Conservation (phyloP, 345 rosid species). For the Eucalyptus regnans region DNA sequence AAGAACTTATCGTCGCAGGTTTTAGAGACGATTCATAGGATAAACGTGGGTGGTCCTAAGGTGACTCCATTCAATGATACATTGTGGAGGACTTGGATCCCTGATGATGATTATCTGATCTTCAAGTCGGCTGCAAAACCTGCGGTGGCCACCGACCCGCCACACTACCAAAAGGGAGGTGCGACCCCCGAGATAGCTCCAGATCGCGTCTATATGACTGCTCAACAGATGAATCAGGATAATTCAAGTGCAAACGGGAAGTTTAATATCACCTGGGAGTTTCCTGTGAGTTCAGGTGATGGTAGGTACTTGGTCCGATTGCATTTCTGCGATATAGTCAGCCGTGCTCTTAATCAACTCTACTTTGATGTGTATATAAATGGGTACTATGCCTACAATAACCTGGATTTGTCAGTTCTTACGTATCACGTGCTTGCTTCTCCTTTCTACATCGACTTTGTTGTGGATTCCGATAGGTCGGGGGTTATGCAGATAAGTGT, state of each 20-base stretch:
- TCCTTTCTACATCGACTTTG: constrained; percentile 65
- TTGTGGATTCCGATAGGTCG: constrained; percentile 43
- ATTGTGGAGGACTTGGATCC: constrained; percentile 89
- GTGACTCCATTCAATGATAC: constrained; percentile 88
- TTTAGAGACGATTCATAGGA: constrained; percentile 68
- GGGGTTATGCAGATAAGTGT: constrained; percentile 53
- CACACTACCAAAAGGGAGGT: constrained; percentile 69
- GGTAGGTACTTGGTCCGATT: constrained; percentile 61
- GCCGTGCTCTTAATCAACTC: constrained; percentile 59
- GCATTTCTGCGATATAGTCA: constrained; percentile 93
- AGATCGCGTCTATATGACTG: constrained; percentile 80
- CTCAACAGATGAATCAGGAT: constrained; percentile 76
- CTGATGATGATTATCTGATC: constrained; percentile 62
- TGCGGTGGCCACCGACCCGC: constrained; percentile 30
- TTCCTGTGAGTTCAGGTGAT: constrained; percentile 38
- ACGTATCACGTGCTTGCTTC: constrained; percentile 53
- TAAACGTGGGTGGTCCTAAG: constrained; percentile 79
- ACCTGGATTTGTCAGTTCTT: constrained; percentile 71
- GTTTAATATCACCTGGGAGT: constrained; percentile 76
- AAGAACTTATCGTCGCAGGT: constrained; percentile 47
- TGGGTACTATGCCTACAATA: constrained; percentile 40
- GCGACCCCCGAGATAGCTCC: constrained; percentile 69
- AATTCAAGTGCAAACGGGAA: constrained; percentile 19
- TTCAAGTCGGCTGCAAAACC: constrained; percentile 60
- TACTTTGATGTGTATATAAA: constrained; percentile 75